These are phyloP conservation scores for Pulveroboletus frians DNA, from an alignment of 768 basidiomycete genomes.

Conservation along the genomic window DNA sequence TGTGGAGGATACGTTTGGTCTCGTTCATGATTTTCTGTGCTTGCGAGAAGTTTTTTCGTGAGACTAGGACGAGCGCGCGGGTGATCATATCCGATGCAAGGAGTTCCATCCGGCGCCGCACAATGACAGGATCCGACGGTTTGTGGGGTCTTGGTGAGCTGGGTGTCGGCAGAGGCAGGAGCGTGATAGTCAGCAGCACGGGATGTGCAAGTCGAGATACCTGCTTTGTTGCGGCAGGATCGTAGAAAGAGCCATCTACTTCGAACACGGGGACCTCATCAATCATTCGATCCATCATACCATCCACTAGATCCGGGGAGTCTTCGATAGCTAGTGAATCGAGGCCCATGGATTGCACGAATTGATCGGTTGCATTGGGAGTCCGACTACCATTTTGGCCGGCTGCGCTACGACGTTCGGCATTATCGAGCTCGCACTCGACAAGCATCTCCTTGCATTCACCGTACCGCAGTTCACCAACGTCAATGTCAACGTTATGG, in stretches of 20 bases:
- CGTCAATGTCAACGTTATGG: conserved; percentile 90
- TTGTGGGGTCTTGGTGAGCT: conserved; percentile 33
- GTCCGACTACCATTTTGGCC: conserved; percentile 21
- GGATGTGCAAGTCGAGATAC: conserved; percentile 89
- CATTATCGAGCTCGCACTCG: conserved; percentile 83
- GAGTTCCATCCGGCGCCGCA: conserved; percentile 93
- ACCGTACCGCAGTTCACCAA: conserved; percentile 93
- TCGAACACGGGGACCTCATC: conserved; percentile 97
- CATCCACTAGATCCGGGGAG: conserved; percentile 66
- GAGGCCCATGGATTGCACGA: conserved; percentile 80
- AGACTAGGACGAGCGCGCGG: conserved; percentile 85
- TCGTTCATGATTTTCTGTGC: conserved; percentile 88
- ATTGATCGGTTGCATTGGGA: conserved; percentile 83
- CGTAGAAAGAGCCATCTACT: conserved; percentile 92
- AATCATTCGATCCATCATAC: conserved; percentile 95
- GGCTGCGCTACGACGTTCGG: conserved; percentile 35
- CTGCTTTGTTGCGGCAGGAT: conserved; percentile 78
- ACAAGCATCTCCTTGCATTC: conserved; percentile 97
- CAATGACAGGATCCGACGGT: conserved; percentile 81
- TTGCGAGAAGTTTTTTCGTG: conserved; percentile 83
- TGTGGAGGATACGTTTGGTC: conserved; percentile 89
- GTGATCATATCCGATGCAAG: conserved; percentile 97
- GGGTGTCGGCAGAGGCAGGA: conserved; percentile 52
- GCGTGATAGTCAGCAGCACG: conserved; percentile 88
- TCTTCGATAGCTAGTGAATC: conserved; percentile 73